A percentile compares a stretch with the other conserved stretches of the same genome.
These are phyloP conservation scores for Yamadazyma dushanensis DNA, from an alignment of 1,139 yeast genomes.

Conservation along the genomic window DNA sequence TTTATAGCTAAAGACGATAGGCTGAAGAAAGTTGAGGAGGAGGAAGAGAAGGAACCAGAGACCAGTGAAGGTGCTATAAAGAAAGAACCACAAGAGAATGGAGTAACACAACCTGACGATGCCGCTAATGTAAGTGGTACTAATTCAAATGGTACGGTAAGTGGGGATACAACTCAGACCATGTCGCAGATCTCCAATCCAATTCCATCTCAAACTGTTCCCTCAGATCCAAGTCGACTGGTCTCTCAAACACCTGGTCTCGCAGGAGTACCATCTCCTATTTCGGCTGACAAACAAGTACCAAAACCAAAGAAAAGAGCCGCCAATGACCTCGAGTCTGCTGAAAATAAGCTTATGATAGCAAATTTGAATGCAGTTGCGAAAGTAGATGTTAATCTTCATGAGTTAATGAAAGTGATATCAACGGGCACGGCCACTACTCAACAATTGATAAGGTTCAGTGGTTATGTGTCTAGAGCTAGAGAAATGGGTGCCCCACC, in stretches of 20 bases:
- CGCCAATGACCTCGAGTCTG: slow-evolving; percentile 25
- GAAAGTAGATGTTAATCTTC: slow-evolving; percentile 63
- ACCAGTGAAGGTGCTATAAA: slow-evolving; percentile 7
- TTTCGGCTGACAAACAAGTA: too few species aligned
- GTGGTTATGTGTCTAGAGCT: slow-evolving; percentile 75
- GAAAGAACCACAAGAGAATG: slow-evolving; percentile 1
- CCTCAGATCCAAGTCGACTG: too few species aligned
- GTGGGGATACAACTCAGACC: too few species aligned
- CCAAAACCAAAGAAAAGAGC: slow-evolving; percentile 10
- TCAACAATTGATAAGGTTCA: slow-evolving; percentile 72
- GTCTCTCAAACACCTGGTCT: too few species aligned
- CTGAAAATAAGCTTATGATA: slow-evolving; percentile 77
- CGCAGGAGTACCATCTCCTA: too few species aligned
- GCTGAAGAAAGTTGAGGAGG: slow-evolving; percentile 26
- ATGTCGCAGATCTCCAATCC: too few species aligned
- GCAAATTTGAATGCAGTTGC: slow-evolving; percentile 82
- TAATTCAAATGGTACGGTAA: too few species aligned
- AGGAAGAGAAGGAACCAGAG: slow-evolving; percentile 7
- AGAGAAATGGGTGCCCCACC: slow-evolving; percentile 69
- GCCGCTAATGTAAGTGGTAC: too few species aligned
- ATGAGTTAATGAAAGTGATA: slow-evolving; percentile 73
- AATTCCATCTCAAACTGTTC: too few species aligned
- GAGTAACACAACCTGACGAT: not conserved
- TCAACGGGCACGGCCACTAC: slow-evolving; percentile 78
- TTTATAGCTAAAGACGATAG: slow-evolving; percentile 80